These are phyloP conservation scores for Saturnispora sanitii DNA, from an alignment of 805 yeast genomes.

Conservation along the genomic window DNA sequence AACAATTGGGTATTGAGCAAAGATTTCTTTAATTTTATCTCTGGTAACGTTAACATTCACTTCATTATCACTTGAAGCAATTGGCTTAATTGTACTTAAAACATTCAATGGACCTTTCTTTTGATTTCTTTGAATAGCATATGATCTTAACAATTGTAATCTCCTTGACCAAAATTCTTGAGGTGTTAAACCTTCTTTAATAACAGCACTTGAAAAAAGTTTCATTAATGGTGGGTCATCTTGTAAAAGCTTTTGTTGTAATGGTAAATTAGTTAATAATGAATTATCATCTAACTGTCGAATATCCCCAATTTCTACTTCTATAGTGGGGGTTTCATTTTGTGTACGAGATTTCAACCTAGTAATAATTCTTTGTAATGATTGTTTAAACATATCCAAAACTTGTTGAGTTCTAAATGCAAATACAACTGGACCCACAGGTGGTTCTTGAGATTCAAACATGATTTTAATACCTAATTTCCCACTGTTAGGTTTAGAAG, in stretches of 20 bases:
- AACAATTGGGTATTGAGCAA: constrained; percentile 87
- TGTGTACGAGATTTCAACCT: constrained; percentile 34
- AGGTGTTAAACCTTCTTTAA: constrained; percentile 63
- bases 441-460: constrained; percentile 12
- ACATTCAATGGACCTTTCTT: constrained; percentile 92
- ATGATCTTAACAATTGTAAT: constrained; percentile 69
- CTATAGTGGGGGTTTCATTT: constrained; percentile 9
- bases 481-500: constrained; percentile 56
- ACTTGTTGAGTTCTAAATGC: constrained; percentile 63
- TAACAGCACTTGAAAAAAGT: constrained; percentile 82
- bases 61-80: constrained; percentile 85
- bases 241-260: constrained; percentile 70
- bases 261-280: constrained; percentile 56
- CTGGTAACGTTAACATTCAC: constrained; percentile 88
- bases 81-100: constrained; percentile 85
- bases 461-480: constrained; percentile 57
- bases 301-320: constrained; percentile 20
- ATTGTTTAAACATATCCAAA: constrained; percentile 63
- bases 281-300: constrained; percentile 43
- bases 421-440: constrained; percentile 34
- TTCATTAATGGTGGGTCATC: constrained; percentile 61
- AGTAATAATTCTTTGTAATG: constrained; percentile 59
- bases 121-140: constrained; percentile 76
- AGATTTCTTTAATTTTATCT: constrained; percentile 81
- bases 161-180: constrained; percentile 83